Percentiles rank a stretch among this genome's conserved stretches.
Evolutionary conservation across 208 protist species (phyloP).

Genomic region (Leishmania amazonensis): DNA sequence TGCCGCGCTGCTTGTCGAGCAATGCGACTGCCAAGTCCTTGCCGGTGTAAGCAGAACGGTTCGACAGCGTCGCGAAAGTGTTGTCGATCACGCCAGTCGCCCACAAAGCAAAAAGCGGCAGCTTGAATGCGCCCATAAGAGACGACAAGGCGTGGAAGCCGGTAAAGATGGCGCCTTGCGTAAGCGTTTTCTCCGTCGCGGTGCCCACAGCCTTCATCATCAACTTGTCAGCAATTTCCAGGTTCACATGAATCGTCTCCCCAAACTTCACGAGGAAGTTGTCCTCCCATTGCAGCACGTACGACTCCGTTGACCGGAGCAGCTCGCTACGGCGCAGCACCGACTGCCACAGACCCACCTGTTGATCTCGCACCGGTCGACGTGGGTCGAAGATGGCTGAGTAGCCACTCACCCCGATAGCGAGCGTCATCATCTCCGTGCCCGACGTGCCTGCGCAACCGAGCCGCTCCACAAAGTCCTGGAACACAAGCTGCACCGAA

Average conservation of each 20-base stretch:
- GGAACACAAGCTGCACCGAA: conserved; percentile 48
- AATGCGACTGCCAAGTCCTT: conserved; percentile 80
- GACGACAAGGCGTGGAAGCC: conserved; percentile 68
- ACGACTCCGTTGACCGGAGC: conserved; percentile 52
- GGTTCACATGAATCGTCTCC: conserved; percentile 56
- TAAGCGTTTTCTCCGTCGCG: conserved; percentile 46
- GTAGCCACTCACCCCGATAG: conserved; percentile 81
- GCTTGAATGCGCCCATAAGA: conserved; percentile 62
- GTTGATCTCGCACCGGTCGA: conserved; percentile 74
- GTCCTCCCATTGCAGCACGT: conserved; percentile 85
- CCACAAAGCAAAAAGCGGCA: conserved; percentile 83
- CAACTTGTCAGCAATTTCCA: conserved; percentile 51
- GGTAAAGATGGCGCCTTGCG: conserved; percentile 65
- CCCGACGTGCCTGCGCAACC: neutral
- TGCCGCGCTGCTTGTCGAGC: conserved; percentile 58
- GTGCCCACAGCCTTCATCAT: conserved; percentile 36
- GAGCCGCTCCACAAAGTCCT: conserved; percentile 53
- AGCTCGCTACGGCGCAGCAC: conserved; percentile 45
- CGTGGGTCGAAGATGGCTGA: conserved; percentile 71
- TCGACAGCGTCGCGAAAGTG: conserved; percentile 69
- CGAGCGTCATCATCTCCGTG: conserved; percentile 43
- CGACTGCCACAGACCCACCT: conserved; percentile 75
- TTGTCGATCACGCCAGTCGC: conserved; percentile 87
- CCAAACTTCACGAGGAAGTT: conserved; percentile 71
- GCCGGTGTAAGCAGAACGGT: conserved; percentile 75